Percentiles rank a stretch among this genome's conserved stretches.
Evolutionary conservation across 768 basidiomycete genomes (phyloP).

Genomic region (Lactarius indigo): DNA sequence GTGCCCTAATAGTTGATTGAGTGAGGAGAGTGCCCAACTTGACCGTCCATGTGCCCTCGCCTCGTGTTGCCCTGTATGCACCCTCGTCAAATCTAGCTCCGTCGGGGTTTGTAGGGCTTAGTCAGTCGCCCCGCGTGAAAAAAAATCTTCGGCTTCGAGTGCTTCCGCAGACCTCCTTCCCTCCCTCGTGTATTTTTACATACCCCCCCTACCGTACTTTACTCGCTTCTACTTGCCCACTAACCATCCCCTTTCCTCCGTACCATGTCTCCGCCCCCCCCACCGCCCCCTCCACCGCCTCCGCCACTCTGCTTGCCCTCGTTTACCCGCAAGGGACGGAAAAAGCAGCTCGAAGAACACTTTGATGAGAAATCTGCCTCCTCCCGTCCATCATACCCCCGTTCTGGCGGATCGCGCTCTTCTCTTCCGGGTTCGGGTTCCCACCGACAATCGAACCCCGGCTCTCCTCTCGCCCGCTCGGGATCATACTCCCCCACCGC

Average conservation of each 20-base stretch:
- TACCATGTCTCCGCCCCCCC: slow-evolving; percentile 23
- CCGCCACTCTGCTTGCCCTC: slow-evolving; percentile 25
- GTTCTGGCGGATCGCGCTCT: not conserved
- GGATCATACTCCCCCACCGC: slow-evolving; percentile 23
- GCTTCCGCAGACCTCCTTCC: not conserved
- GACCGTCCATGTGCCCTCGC: not conserved
- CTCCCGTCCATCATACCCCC: not conserved
- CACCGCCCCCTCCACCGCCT: slow-evolving; percentile 16
- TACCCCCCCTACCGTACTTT: not conserved
- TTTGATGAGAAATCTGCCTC: slow-evolving; percentile 21
- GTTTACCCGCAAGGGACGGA: slow-evolving; percentile 23
- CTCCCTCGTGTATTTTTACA: slow-evolving; percentile 5
- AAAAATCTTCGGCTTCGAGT: not conserved
- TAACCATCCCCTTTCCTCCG: not conserved
- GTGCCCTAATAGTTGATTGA: not conserved
- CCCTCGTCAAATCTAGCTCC: slow-evolving; percentile 4
- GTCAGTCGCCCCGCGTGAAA: not conserved
- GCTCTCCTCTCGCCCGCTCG: slow-evolving; percentile 22
- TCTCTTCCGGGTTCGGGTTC: slow-evolving; percentile 15
- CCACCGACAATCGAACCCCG: slow-evolving; percentile 4
- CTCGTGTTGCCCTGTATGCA: slow-evolving; percentile 9
- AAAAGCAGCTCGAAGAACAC: slow-evolving; percentile 15
- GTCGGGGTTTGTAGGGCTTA: slow-evolving; percentile 10
- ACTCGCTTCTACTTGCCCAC: not conserved
- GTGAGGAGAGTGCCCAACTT: not conserved